A percentile compares a stretch with the other conserved stretches of the same genome.
These are phyloP conservation scores for Fusarium pseudonygamai DNA, from an alignment of 2,329 filamentous ascomycete species.

Conservation along the genomic window DNA sequence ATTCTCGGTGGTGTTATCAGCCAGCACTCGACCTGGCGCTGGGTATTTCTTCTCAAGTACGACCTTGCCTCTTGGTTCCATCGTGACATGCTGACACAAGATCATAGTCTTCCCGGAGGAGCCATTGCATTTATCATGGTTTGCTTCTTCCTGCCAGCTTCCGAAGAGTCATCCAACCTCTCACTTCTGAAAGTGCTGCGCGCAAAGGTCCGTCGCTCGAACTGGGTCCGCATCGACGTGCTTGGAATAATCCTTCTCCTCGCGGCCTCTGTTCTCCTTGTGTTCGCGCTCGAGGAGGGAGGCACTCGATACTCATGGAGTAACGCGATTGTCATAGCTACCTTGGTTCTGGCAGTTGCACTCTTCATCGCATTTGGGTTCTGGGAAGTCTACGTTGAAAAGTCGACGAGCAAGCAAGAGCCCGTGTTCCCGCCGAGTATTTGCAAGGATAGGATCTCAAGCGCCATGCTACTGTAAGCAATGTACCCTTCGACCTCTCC, in stretches of 20 bases:
- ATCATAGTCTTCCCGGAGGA: neutral
- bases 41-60: conserved; percentile 13
- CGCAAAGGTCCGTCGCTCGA: neutral
- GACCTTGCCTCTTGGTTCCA: rapidly evolving
- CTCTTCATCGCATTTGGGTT: neutral
- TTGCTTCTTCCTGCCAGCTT: neutral
- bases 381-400: neutral
- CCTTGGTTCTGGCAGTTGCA: neutral
- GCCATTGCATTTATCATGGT: neutral
- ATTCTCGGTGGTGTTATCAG: neutral
- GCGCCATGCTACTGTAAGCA: conserved; percentile 8
- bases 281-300: conserved; percentile 3
- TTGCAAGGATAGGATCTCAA: conserved; percentile 6
- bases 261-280: conserved; percentile 1
- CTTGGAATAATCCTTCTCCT: neutral
- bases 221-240: neutral
- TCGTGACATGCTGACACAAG: neutral
- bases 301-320: neutral
- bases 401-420: neutral
- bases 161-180: neutral
- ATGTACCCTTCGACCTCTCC: too few species aligned
- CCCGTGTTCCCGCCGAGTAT: conserved; percentile 4
- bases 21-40: conserved; percentile 12
- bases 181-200: neutral
- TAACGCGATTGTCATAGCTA: neutral